A percentile compares a stretch with the other conserved stretches of the same genome.
Conservation (phyloP, 108 stramenopile genomes). For the Mediolabrus comicus region DNA sequence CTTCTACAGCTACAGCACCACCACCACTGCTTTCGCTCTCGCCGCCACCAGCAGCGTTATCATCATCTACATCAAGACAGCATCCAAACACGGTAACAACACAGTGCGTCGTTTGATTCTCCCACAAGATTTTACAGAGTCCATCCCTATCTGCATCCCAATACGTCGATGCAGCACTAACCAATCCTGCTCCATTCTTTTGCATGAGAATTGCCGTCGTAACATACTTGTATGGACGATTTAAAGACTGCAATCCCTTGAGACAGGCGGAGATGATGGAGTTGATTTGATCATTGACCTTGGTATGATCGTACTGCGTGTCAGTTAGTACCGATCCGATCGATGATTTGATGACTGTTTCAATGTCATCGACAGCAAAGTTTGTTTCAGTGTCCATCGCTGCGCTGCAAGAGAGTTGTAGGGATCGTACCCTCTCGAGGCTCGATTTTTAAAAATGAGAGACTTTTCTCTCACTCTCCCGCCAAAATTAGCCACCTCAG, state of each 20-base stretch:
- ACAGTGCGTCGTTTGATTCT: slow-evolving; percentile 78
- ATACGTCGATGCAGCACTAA: slow-evolving; percentile 64
- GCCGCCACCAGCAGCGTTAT: no score
- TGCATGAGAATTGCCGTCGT: slow-evolving; percentile 83
- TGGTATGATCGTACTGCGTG: background rate
- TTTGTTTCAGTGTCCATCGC: background rate
- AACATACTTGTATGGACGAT: slow-evolving; percentile 81
- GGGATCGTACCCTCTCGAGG: no score
- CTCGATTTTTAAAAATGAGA: no score
- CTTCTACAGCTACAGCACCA: background rate
- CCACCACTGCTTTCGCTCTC: background rate
- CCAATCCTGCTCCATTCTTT: slow-evolving; percentile 77
- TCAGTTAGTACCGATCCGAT: slow-evolving; percentile 55
- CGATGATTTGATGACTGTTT: slow-evolving; percentile 67
- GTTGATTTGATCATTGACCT: slow-evolving; percentile 71
- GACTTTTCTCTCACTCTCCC: no score
- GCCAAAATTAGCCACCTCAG: no score
- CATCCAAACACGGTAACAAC: slow-evolving; percentile 72
- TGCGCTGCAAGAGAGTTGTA: no score
- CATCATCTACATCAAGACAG: slow-evolving; percentile 51
- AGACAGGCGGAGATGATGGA: slow-evolving; percentile 66
- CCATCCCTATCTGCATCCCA: slow-evolving; percentile 80
- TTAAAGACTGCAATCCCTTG: slow-evolving; percentile 74
- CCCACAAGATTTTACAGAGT: slow-evolving; percentile 60
- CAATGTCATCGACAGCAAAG: slow-evolving; percentile 64